A percentile compares a stretch with the other conserved stretches of the same genome.
Evolutionary conservation across 495 filamentous ascomycete genomes (phyloP).

Genomic region (Collariella sp.): DNA sequence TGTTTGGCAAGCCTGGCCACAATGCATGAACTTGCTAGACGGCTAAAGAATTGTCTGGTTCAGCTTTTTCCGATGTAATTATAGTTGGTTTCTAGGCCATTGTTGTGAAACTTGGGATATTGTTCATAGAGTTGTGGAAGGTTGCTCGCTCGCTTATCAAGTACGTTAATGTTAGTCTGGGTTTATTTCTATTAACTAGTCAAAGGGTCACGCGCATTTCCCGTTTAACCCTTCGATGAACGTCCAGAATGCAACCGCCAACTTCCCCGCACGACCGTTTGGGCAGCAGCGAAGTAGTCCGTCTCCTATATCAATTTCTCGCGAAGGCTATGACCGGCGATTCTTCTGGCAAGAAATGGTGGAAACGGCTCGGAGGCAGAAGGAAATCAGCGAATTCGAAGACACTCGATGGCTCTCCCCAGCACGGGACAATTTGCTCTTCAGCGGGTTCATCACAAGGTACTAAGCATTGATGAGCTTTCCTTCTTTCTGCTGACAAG

Average conservation of each 20-base stretch:
- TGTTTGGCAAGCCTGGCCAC: background rate
- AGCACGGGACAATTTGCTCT: background rate
- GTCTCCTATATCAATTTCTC: background rate
- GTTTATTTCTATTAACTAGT: background rate
- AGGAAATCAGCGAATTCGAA: background rate
- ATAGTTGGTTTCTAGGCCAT: conserved; percentile 5
- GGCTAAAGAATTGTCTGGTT: background rate
- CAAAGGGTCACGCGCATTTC: no score
- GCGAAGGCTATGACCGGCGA: background rate
- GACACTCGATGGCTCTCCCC: background rate
- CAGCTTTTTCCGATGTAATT: conserved; percentile 7
- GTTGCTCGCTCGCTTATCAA: background rate
- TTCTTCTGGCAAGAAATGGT: background rate
- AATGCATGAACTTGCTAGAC: background rate
- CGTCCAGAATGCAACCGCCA: no score
- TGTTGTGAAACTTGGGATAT: conserved; percentile 7
- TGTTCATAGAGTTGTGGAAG: conserved; percentile 2
- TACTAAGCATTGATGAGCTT: background rate
- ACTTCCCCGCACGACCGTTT: no score
- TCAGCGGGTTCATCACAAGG: background rate
- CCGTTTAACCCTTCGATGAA: no score
- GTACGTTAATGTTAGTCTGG: no score
- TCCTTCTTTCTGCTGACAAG: background rate
- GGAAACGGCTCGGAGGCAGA: background rate
- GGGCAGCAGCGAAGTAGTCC: background rate